Base-by-base conservation (phyloP, 352 stramenopile species). In the Phytophthora quininea region DNA sequence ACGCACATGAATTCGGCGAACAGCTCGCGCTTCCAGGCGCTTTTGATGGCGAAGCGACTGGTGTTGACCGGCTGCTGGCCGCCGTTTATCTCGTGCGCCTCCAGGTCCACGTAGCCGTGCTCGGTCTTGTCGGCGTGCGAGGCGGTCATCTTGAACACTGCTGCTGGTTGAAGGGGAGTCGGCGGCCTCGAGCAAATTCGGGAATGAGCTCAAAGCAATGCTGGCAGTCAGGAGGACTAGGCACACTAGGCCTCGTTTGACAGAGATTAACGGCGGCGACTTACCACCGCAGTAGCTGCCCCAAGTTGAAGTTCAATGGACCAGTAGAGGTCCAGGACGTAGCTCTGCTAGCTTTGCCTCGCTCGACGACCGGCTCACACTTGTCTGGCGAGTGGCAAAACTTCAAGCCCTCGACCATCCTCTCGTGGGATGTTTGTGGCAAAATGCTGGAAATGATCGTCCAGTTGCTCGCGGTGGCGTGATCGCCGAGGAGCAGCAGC, bases 31-130 rank as follows among this genome's bases (percentile, higher is more conserved):
- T 69, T n/a, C 33, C 57, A 29, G 45, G 68, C 47, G 62, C 59
- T 78, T 64, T 84, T 76, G 62, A 79, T 54, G 15, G 66, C 71
- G 51, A 78, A 86, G n/a, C 55, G 62, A 27, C 67, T 64, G 37
- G 54, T 10, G 32, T 64, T 72, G 43, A 40, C 43, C n/a, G 67
- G 43, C 12, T 15, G 32, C 15, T 40, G 30, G 19, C 67, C 67
- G 51, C 45, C 6, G 59, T 46, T 5, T 60, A 42, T 19, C 19
- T 75, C 71, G 43, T 74, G 71, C 10, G 57, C 58, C 30, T 78
- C 71, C 29, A 78, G 49, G 15, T 78, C 71, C 48, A 69, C 45
- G 58, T 78, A 78, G 35, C 62, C 71, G 46, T 78, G 71, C 47
- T 75, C 71, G 19, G 31, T 71, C 54, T 78, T 78, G 62, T 78